Conservation (phyloP, 192 early-diverging fungal genomes). For the Powellomyces hirtus region DNA sequence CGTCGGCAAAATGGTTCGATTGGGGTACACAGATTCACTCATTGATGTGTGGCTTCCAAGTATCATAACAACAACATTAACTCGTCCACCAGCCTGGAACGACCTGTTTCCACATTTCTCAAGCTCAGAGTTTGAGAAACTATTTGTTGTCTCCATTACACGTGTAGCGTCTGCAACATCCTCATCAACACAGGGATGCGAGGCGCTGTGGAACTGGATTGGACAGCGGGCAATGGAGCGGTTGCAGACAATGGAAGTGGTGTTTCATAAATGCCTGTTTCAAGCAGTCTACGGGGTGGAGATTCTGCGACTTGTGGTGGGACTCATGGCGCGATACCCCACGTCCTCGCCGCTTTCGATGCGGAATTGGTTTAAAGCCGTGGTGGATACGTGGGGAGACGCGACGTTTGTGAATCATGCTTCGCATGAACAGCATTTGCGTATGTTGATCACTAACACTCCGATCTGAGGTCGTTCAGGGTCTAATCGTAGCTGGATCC, state of each 20-base stretch:
- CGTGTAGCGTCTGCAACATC: too few relatives aligned
- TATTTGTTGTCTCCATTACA: not conserved
- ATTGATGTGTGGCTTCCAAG: not conserved
- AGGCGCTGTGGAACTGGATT: not conserved
- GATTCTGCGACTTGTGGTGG: not conserved
- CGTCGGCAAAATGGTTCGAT: slow-evolving; percentile 1
- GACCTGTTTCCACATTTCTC: not conserved
- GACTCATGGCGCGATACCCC: not conserved
- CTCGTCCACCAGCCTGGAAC: not conserved
- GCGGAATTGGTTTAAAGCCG: not conserved
- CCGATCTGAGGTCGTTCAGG: not conserved
- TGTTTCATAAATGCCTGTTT: not conserved
- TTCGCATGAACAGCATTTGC: slow-evolving; percentile 11
- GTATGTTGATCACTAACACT: not conserved
- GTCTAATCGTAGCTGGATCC: not conserved
- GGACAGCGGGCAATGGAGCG: not conserved
- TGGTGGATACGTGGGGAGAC: slow-evolving; percentile 10
- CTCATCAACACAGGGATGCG: too few relatives aligned
- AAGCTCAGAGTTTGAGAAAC: not conserved
- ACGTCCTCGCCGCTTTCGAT: not conserved
- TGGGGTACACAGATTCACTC: slow-evolving; percentile 1
- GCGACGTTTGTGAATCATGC: slow-evolving; percentile 10
- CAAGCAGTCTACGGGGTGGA: not conserved
- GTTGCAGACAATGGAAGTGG: not conserved
- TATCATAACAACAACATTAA: too few relatives aligned